Percentiles rank a stretch among this genome's conserved stretches.
Conservation (phyloP, 2,329 filamentous ascomycete species). For the Neofusicoccum cordaticola region DNA sequence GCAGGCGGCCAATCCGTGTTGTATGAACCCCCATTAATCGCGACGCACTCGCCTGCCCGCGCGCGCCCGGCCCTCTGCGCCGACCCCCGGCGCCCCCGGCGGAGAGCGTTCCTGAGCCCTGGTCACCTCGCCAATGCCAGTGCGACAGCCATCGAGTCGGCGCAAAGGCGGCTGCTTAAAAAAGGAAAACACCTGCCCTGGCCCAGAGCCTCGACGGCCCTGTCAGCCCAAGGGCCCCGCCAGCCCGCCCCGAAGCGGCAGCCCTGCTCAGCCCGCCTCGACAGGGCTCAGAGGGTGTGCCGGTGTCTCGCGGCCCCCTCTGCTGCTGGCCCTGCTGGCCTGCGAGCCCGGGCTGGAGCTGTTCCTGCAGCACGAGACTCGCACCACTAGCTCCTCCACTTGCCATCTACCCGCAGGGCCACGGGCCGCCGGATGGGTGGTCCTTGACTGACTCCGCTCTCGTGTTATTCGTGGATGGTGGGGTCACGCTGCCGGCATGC, state of each 20-base stretch:
- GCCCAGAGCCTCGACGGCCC: slow-evolving; percentile 6
- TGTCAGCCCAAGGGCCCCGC: not conserved
- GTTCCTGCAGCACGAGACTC: slow-evolving; percentile 10
- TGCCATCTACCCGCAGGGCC: slow-evolving; percentile 9
- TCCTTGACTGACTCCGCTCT: slow-evolving; percentile 1
- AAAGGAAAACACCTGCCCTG: slow-evolving; percentile 7
- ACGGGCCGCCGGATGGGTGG: slow-evolving; percentile 11
- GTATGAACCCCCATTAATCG: slow-evolving; percentile 6
- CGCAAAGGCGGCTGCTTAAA: slow-evolving; percentile 12
- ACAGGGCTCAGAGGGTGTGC: not conserved
- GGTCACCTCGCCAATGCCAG: not conserved
- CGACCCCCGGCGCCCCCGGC: slow-evolving; percentile 3
- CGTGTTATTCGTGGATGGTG: slow-evolving; percentile 10
- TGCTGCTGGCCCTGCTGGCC: not conserved
- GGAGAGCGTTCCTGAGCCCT: slow-evolving; percentile 5
- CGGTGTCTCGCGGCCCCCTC: not conserved
- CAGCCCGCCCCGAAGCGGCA: not conserved
- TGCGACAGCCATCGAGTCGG: not conserved
- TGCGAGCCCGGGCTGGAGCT: not conserved
- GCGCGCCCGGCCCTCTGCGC: not conserved
- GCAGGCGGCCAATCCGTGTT: not conserved
- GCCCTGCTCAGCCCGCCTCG: not conserved
- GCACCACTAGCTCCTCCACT: slow-evolving; percentile 10
- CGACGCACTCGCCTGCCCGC: slow-evolving; percentile 3
- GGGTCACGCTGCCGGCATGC: slow-evolving; percentile 7